Conservation (phyloP, 768 basidiomycete genomes). For the Trametes punicea region DNA sequence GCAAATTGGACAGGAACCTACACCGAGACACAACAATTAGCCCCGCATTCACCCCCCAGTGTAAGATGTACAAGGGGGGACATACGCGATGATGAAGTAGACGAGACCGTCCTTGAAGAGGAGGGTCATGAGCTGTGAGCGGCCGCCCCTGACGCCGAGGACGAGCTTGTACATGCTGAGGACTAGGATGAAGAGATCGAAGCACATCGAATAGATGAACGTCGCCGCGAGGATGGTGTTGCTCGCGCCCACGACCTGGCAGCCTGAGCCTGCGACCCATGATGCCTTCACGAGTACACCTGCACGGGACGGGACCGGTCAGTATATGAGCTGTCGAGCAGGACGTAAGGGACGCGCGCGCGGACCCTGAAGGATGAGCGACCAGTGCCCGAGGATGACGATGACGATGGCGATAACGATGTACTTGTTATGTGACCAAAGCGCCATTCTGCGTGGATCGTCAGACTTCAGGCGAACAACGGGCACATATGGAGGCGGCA, state of each 20-base stretch:
- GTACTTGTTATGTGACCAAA: constrained; percentile 59
- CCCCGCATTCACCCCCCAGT: no score
- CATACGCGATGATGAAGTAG: constrained; percentile 74
- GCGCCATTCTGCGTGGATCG: constrained; percentile 44
- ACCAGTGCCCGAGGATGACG: constrained; percentile 71
- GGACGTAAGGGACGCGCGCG: not conserved
- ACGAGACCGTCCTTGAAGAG: constrained; percentile 74
- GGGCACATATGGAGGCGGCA: not conserved
- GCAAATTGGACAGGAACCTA: constrained; percentile 41
- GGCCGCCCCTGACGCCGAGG: constrained; percentile 31
- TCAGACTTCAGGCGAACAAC: not conserved
- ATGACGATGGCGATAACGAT: constrained; percentile 47
- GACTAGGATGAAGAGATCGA: constrained; percentile 60
- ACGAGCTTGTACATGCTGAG: constrained; percentile 62
- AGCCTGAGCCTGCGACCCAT: constrained; percentile 49
- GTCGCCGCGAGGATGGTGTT: constrained; percentile 64
- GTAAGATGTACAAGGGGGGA: constrained; percentile 10
- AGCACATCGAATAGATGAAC: constrained; percentile 76
- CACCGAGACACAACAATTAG: not conserved
- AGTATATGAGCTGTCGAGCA: not conserved
- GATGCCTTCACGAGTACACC: constrained; percentile 55
- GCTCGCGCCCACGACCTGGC: constrained; percentile 59
- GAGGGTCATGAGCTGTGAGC: constrained; percentile 50
- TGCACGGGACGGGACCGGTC: constrained; percentile 21
- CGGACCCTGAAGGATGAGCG: constrained; percentile 61